Percentiles rank a stretch among this genome's conserved stretches.
Conservation (phyloP, 2,329 filamentous ascomycete species). For the Pseudohalonectria lignicola region DNA sequence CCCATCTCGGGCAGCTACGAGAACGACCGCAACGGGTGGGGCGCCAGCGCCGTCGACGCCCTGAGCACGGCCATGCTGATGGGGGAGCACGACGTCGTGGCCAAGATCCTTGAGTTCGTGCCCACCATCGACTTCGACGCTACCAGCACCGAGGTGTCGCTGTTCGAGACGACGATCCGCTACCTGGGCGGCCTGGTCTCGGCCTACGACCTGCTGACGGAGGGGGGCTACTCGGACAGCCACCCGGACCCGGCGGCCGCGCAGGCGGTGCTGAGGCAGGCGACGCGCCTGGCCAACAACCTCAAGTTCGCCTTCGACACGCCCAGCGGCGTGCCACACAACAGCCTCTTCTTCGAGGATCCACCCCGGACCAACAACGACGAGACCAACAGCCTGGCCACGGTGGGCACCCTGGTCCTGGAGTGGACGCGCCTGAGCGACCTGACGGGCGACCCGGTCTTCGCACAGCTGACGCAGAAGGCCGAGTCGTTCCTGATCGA, state of each 20-base stretch:
- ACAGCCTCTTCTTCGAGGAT: constrained; percentile 51
- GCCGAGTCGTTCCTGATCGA: constrained; percentile 60
- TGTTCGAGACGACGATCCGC: constrained; percentile 87
- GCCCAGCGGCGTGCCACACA: constrained; percentile 61
- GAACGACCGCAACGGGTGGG: constrained; percentile 76
- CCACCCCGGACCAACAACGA: constrained; percentile 36
- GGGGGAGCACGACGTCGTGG: constrained; percentile 54
- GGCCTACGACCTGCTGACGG: constrained; percentile 62
- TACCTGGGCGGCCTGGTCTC: constrained; percentile 75
- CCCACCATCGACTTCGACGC: constrained; percentile 58
- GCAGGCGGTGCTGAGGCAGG: constrained; percentile 53
- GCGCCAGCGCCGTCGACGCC: constrained; percentile 71
- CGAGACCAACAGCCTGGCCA: constrained; percentile 60
- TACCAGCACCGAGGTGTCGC: constrained; percentile 51
- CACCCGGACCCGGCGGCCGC: constrained; percentile 30
- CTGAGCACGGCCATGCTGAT: constrained; percentile 72
- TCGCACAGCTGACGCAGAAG: constrained; percentile 54
- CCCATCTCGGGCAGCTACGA: constrained; percentile 54
- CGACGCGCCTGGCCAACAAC: constrained; percentile 56
- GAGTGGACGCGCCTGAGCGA: constrained; percentile 80
- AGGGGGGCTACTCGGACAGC: constrained; percentile 42
- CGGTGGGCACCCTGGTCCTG: constrained; percentile 65
- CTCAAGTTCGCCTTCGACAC: constrained; percentile 73
- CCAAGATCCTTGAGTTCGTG: constrained; percentile 61
- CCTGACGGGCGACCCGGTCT: constrained; percentile 55